Evolutionary conservation across 257 asterid genomes (phyloP).

Genomic region (Salvia splendens): DNA sequence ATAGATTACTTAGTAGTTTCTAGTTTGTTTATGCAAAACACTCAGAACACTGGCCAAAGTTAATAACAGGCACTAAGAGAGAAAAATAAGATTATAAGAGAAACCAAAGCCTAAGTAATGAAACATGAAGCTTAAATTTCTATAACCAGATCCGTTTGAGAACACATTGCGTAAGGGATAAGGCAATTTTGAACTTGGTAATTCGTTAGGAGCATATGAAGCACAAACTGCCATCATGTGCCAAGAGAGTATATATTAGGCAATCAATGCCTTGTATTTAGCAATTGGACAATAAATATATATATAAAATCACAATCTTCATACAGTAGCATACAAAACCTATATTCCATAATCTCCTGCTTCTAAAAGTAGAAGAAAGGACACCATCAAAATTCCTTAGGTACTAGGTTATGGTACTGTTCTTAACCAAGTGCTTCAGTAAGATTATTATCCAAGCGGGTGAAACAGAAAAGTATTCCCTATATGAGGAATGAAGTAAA

Average conservation of each 20-base stretch:
- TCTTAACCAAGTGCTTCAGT: conserved; percentile 2
- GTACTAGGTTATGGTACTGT: not conserved
- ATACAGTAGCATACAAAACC: conserved; percentile 1
- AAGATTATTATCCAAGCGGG: not conserved
- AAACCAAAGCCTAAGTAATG: not conserved
- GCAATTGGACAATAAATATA: conserved; percentile 11
- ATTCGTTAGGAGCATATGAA: conserved; percentile 18
- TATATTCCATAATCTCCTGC: not conserved
- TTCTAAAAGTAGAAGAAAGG: not conserved
- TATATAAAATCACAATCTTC: not conserved
- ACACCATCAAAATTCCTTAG: not conserved
- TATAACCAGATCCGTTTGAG: conserved; percentile 5
- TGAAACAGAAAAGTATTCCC: not conserved
- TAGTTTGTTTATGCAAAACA: conserved; percentile 10
- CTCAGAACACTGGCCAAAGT: conserved; percentile 6
- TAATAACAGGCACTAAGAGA: not conserved
- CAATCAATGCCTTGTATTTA: conserved; percentile 1
- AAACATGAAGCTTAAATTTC: conserved; percentile 16
- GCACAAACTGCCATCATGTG: conserved; percentile 8
- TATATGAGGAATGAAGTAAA: not conserved
- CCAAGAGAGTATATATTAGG: too few relatives aligned
- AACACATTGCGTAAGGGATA: not conserved
- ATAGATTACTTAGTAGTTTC: not conserved
- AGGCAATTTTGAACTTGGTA: conserved; percentile 14
- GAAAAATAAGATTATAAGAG: not conserved